Evolutionary conservation across 768 basidiomycete species (phyloP).

Genomic region (Boletus sp.): DNA sequence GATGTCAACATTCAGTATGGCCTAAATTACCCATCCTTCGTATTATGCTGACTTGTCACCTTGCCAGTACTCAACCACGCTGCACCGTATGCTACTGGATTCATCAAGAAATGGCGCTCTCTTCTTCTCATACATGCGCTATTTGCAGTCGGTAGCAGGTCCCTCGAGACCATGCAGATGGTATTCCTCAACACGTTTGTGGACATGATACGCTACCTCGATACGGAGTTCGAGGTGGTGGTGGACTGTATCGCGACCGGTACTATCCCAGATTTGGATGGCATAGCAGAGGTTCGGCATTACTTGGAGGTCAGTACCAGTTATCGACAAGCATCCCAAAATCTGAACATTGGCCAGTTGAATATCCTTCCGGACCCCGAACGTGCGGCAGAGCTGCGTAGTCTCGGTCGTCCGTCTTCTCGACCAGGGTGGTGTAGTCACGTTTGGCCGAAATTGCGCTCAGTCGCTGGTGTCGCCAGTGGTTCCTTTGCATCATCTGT

Average conservation of each 20-base stretch:
- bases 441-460: conserved; percentile 13
- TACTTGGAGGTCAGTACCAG: neutral
- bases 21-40: no score
- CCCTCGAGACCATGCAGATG: conserved; percentile 1
- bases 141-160: conserved; percentile 3
- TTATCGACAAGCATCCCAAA: neutral
- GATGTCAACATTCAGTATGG: conserved; percentile 12
- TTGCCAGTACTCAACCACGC: conserved; percentile 3
- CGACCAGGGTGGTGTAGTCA: conserved; percentile 12
- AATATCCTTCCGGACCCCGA: conserved; percentile 4
- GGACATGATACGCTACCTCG: conserved; percentile 9
- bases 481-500: conserved; percentile 12
- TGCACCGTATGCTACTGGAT: conserved; percentile 3
- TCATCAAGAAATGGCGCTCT: conserved; percentile 8
- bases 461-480: conserved; percentile 4
- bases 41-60: neutral
- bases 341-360: neutral
- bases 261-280: conserved; percentile 8
- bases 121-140: conserved; percentile 13
- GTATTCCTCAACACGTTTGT: conserved; percentile 10
- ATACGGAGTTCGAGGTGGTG: conserved; percentile 8
- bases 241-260: conserved; percentile 13
- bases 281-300: neutral
- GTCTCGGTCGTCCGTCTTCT: conserved; percentile 12
- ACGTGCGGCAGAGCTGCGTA: conserved; percentile 9